These are phyloP conservation scores for Botrytis fragariae DNA, from an alignment of 2,329 filamentous ascomycete genomes.

Conservation along the genomic window DNA sequence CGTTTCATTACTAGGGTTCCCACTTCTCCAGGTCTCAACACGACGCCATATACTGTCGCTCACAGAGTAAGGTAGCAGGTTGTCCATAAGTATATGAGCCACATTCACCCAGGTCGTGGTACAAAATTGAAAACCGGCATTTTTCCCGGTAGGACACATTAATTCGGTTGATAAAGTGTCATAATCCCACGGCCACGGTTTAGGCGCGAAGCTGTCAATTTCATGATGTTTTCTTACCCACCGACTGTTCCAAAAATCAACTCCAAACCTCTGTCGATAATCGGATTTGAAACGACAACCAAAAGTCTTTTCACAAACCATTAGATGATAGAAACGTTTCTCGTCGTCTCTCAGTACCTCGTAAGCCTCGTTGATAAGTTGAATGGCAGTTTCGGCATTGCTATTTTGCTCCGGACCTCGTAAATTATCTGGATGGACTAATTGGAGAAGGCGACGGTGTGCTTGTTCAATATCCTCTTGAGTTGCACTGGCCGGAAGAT, in stretches of 20 bases:
- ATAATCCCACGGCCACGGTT: conserved; percentile 16
- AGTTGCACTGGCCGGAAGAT: not conserved
- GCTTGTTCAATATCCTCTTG: not conserved
- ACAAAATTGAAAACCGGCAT: not conserved
- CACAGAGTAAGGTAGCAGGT: not conserved
- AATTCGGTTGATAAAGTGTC: not conserved
- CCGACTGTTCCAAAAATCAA: not conserved
- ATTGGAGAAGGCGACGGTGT: not conserved
- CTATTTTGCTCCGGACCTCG: not conserved
- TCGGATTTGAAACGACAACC: not conserved
- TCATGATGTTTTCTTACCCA: not conserved
- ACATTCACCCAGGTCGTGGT: conserved; percentile 18
- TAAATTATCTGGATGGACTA: conserved; percentile 11
- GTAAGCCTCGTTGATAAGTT: conserved; percentile 3
- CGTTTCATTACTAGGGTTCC: not conserved
- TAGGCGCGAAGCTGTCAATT: not conserved
- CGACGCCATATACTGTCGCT: conserved; percentile 14
- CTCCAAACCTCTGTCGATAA: not conserved
- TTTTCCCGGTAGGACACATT: not conserved
- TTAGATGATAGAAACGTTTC: not conserved
- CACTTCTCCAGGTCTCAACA: not conserved
- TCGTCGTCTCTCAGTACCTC: not conserved
- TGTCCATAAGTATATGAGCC: conserved; percentile 11
- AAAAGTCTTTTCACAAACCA: no score
- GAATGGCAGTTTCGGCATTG: not conserved